Base-by-base conservation (phyloP, 2,329 filamentous ascomycete species). In the Didymella pomorum region DNA sequence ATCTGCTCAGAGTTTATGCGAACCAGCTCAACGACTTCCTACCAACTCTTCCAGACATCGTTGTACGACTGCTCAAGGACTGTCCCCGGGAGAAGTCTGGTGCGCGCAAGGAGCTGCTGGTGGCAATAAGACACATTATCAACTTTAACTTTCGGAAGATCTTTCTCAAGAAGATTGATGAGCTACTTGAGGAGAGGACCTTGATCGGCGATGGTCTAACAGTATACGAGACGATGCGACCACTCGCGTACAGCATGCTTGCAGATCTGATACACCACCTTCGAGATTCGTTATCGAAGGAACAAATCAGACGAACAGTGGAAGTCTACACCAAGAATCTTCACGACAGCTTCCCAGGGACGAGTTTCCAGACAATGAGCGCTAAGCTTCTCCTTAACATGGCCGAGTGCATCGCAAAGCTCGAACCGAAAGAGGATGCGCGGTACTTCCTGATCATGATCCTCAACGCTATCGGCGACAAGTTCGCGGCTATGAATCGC, bases 361-460 rank as follows among this genome's bases (percentile, higher is more conserved):
- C 96, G 0, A 99, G 94, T 77, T 99, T 99, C 73, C 96, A 99
- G 77, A 99, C 95, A 0, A 99, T 99, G 95, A 98, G 95, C 69
- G 96, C 95, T 0, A 99, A 98, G 77, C 82, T 99, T 2, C 82
- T 99, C 0, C 82, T 99, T 12, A 99, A 99, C 75, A 96, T 99
- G 92, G 95, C 94, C 0, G 96, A 99, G 71, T 96, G 92, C 75
- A 99, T 99, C 71, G 92, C 93, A 1, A 96, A 94, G 76, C 85
- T 99, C 68, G 89, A 90, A 20, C 92, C 97, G 74, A 99, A 98
- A 79, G 87, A 90, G 42, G 94, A 99, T 75, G 95, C 95, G 23
- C 89, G 96, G 6, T 93, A 98, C 75, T 97, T 97, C 75, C 81
- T 99, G 61, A 92, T 99, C 72, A 95, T 96, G 87, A 98, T 99